Base-by-base conservation (phyloP, 1,139 yeast genomes). In the Suzukiozyma palmioleophila region DNA sequence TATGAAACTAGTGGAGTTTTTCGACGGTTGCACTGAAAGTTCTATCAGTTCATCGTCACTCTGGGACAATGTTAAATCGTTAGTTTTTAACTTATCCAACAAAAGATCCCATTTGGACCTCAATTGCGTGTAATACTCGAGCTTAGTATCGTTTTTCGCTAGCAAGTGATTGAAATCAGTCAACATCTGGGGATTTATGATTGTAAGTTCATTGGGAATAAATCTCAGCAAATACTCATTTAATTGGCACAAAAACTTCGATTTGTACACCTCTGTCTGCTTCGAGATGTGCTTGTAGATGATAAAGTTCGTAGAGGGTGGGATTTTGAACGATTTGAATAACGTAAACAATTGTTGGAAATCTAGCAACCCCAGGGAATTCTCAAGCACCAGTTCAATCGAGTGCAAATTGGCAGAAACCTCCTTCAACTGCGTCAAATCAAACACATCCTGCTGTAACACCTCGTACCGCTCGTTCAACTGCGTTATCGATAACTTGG, bases 371-470 rank as follows among this genome's bases (percentile, higher is more conserved):
- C 43, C 40, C 11, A 32, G 36, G 8, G 42, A 36, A 31, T 44
- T 49, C 26, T 35, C 43, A 35, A 41, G 35, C 38, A 46, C 43
- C 8, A 39, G 32, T 30, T 52, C 53, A 13, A 57, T 54, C 39
- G 62, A 65, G 10, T 47, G 43, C 4, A 59, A 39, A 9, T 56
- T 44, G 3, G 51, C 55, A 28, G 50, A 51, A 8, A 60, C 42
- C 7, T 51, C 47, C 58, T 58, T 54, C 24, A 63, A 47, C 22
- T 46, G 48, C 26, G 55, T 54, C 39, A 63, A 49, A n/a, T 47
- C 42, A 6, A 38, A 42, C 26, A 60, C 45, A 21, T 43, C 48
- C 7, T 34, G 37, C 4, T 52, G 52, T n/a, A 47, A 44, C 3
- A 40, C 31, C 22, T 47, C 46, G 16, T 51, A 45, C 29, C 50